A percentile compares a stretch with the other conserved stretches of the same genome.
These are phyloP conservation scores for Infundibulicybe gibba DNA, from an alignment of 768 basidiomycete genomes.

Conservation along the genomic window DNA sequence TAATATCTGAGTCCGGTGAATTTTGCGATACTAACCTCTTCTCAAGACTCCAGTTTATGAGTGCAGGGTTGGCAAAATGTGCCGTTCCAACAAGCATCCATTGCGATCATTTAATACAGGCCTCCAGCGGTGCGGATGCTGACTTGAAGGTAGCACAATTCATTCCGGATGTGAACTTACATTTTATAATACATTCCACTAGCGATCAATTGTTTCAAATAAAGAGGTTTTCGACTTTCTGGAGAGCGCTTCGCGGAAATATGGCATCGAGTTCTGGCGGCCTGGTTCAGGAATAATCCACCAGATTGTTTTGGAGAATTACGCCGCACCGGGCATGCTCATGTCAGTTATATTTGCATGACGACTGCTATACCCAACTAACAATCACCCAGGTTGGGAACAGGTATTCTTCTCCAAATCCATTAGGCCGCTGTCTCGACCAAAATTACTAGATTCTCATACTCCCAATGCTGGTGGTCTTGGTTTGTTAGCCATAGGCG, in stretches of 20 bases:
- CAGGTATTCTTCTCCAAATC: slow-evolving; percentile 41
- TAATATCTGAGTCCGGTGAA: slow-evolving; percentile 16
- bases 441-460: slow-evolving; percentile 69
- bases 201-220: slow-evolving; percentile 85
- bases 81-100: slow-evolving; percentile 93
- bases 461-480: slow-evolving; percentile 98
- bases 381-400: slow-evolving; percentile 60
- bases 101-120: slow-evolving; percentile 97
- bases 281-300: slow-evolving; percentile 97
- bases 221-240: slow-evolving; percentile 98
- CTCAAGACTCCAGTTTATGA: slow-evolving; percentile 92
- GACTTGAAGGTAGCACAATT: slow-evolving; percentile 67
- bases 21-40: background rate
- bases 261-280: slow-evolving; percentile 97
- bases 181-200: background rate
- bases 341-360: slow-evolving; percentile 50
- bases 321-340: slow-evolving; percentile 91
- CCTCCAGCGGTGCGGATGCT: slow-evolving; percentile 78
- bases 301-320: slow-evolving; percentile 97
- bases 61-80: slow-evolving; percentile 79
- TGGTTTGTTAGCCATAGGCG: slow-evolving; percentile 94
- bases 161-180: too few species aligned
- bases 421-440: background rate
- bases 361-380: slow-evolving; percentile 5
- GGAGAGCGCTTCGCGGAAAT: slow-evolving; percentile 85